These are phyloP conservation scores for Primulina eburnea DNA, from an alignment of 257 asterid species.

Conservation along the genomic window DNA sequence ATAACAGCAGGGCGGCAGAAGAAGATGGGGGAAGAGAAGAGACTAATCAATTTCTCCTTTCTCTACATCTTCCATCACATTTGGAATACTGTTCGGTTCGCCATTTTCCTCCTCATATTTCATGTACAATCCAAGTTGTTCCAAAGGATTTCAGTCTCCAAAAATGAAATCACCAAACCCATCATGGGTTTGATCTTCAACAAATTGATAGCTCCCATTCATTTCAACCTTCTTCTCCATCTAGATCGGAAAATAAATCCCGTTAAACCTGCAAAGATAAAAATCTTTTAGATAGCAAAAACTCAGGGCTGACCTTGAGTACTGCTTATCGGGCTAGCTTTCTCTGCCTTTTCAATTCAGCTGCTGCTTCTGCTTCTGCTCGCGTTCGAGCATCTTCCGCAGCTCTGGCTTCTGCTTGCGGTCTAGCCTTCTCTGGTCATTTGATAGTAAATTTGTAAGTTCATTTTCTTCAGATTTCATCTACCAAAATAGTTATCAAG, in stretches of 20 bases:
- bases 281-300: not conserved
- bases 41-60: conserved; percentile 73
- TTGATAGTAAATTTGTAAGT: not conserved
- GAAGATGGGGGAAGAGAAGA: not conserved
- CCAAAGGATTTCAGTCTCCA: conserved; percentile 71
- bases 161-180: conserved; percentile 70
- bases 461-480: not conserved
- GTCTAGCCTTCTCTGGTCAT: conserved; percentile 73
- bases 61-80: conserved; percentile 44
- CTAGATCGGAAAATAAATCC: conserved; percentile 27
- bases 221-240: conserved; percentile 89
- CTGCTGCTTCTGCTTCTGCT: conserved; percentile 86
- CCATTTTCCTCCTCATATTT: conserved; percentile 73
- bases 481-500: not conserved
- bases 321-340: conserved; percentile 85
- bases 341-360: conserved; percentile 62
- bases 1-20: not conserved
- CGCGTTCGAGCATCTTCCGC: conserved; percentile 82
- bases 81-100: conserved; percentile 35
- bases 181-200: conserved; percentile 62
- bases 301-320: conserved; percentile 46
- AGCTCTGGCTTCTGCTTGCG: conserved; percentile 89
- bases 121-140: conserved; percentile 89
- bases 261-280: not conserved
- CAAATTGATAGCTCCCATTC: conserved; percentile 38